phyloP scores from a whole-genome alignment of 139 green algal genomes.

The Edaphochlamys debaryana region DNA sequence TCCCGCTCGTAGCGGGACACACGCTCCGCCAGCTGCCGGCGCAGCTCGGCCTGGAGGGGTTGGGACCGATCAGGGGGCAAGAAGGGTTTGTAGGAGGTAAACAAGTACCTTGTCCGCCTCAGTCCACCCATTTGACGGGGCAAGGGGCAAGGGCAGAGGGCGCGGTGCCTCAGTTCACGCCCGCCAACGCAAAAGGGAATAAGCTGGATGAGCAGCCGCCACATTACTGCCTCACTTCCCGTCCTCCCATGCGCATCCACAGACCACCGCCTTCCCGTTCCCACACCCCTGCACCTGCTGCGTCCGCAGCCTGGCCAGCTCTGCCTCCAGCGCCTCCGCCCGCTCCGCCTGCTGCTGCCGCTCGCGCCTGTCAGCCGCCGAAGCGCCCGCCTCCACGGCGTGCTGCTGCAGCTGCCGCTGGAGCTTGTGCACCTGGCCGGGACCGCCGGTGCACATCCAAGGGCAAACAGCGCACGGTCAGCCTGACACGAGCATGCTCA shows the following conservation, averaged over 20 bases:
- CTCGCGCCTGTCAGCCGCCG: not conserved
- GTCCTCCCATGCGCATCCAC: too few relatives aligned
- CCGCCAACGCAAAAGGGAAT: too few relatives aligned
- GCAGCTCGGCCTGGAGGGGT: slow-evolving; percentile 23
- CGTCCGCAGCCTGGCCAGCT: slow-evolving; percentile 10
- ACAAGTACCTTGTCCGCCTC: not conserved
- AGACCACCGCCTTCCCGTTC: too few relatives aligned
- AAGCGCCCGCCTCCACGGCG: not conserved
- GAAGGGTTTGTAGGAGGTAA: too few relatives aligned
- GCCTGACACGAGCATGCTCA: too few relatives aligned
- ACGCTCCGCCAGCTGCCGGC: slow-evolving; percentile 34
- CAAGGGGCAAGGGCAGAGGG: not conserved
- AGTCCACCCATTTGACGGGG: not conserved
- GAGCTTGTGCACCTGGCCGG: slow-evolving; percentile 22
- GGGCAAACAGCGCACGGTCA: too few relatives aligned
- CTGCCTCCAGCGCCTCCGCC: slow-evolving; percentile 3
- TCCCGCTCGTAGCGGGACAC: slow-evolving; percentile 31
- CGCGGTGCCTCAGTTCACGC: too few relatives aligned
- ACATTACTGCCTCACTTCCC: too few relatives aligned
- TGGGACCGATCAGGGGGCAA: not conserved
- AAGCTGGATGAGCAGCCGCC: too few relatives aligned
- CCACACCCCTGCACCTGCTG: too few relatives aligned
- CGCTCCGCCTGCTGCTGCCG: not conserved
- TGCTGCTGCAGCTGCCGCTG: slow-evolving; percentile 43
- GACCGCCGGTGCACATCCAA: too few relatives aligned